phyloP scores from a whole-genome alignment of 2,329 filamentous ascomycete genomes.

The Ascochyta clinopodiicola region DNA sequence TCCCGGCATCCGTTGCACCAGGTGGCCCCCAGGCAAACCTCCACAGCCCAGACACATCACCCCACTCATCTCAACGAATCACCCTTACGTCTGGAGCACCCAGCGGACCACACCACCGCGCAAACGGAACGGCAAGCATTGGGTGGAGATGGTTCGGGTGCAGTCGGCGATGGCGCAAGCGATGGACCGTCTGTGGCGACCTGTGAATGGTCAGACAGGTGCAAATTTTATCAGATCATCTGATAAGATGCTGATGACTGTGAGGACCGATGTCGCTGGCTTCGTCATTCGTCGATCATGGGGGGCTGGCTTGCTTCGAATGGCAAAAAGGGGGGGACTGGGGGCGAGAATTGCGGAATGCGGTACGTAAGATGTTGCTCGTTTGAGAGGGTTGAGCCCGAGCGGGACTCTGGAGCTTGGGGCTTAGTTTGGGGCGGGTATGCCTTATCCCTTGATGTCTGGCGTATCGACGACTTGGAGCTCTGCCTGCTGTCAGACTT shows the following conservation, averaged over 20 bases:
- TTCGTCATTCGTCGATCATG: not conserved
- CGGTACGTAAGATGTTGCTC: slow-evolving; percentile 4
- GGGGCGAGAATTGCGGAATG: not conserved
- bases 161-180: slow-evolving; percentile 5
- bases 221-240: slow-evolving; percentile 16
- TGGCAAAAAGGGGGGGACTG: not conserved
- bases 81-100: not conserved
- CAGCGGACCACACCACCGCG: not conserved
- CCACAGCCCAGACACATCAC: not conserved
- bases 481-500: no score
- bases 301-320: not conserved
- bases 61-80: not conserved
- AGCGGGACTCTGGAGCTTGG: not conserved
- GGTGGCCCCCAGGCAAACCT: not conserved
- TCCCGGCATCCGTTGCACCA: not conserved
- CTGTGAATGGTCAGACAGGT: not conserved
- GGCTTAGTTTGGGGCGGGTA: not conserved
- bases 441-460: not conserved
- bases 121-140: slow-evolving; percentile 1
- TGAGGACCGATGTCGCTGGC: slow-evolving; percentile 3
- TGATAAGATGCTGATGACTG: slow-evolving; percentile 3
- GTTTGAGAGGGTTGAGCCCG: not conserved
- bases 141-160: slow-evolving; percentile 12
- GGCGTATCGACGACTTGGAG: not conserved
- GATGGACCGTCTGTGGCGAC: not conserved